Evolutionary conservation across 2,329 filamentous ascomycete species (phyloP), one percentile per base, ranked within the genome.

Genomic region (Colletotrichum sp.): DNA sequence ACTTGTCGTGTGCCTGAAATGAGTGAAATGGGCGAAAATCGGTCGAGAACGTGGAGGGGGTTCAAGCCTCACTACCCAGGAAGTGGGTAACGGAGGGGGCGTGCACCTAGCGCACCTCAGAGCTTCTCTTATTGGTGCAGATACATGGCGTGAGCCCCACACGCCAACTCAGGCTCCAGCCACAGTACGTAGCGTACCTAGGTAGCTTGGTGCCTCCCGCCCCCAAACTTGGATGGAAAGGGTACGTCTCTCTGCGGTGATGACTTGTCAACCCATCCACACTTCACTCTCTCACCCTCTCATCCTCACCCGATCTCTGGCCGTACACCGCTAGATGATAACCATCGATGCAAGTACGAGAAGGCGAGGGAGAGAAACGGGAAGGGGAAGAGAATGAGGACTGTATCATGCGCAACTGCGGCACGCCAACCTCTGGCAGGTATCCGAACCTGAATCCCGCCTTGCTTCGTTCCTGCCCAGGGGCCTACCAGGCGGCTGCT

Each of bases 211-310:
- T 43, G 38, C 48, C 34, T 34, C 30, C 64, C 64, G 64, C 64
- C 64, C 43, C 65, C 65, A 67, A 67, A 15, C 52, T 65, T 34
- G n/a, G 21, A 21, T 65, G 24, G 61, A 43, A 43, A n/a, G 34
- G 63, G 34, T 66, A 52, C 38, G 38, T 52, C 38, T 32, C 58
- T 61, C 71, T 52, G 30, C 70, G 32, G 15, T 43, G 70, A 73
- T 75, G 73, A 75, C 70, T 75, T 75, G 73, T 75, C 72, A 75
- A 63, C 15, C 70, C 74, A 76, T 71, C 48, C 71, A 60, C 30
- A 58, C 60, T 32, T 52, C 28, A 38, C 55, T 21, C 63, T 36
- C 57, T 55, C 48, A 52, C 52, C 52, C 61, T 68, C 71, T 61
- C 74, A 15, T 38, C 48, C 30, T 75, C 57, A 30, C 71, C 71